These are phyloP conservation scores for Fraxinus platypoda DNA, from an alignment of 305 asterid species.

Conservation along the genomic window DNA sequence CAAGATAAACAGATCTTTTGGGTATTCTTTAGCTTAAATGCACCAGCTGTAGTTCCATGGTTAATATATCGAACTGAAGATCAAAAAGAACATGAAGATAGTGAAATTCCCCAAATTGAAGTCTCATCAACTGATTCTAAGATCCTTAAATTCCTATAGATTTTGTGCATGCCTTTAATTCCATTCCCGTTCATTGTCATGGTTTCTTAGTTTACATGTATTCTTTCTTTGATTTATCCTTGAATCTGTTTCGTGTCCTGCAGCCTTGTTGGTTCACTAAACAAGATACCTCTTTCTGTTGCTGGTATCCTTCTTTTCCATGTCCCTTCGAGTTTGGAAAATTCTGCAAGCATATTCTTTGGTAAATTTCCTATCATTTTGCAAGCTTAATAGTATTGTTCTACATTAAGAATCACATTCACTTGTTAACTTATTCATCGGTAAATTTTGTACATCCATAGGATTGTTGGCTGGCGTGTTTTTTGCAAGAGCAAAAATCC, in stretches of 20 bases:
- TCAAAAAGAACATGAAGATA: neutral
- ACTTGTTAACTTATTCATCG: conserved; percentile 13
- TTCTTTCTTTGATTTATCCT: conserved; percentile 34
- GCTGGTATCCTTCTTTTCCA: conserved; percentile 84
- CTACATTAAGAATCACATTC: neutral
- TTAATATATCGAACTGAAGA: neutral
- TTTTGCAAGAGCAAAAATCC: conserved; percentile 86
- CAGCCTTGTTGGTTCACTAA: conserved; percentile 95
- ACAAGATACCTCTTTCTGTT: conserved; percentile 89
- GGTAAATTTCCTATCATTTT: conserved; percentile 41
- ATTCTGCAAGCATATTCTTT: conserved; percentile 77
- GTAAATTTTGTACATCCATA: conserved; percentile 44
- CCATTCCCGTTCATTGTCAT: neutral
- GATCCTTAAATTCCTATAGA: neutral
- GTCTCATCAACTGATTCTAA: neutral
- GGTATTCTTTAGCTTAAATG: neutral
- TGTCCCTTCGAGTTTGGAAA: conserved; percentile 80
- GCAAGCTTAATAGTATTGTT: conserved; percentile 18
- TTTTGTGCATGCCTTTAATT: neutral
- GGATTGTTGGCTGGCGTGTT: conserved; percentile 88
- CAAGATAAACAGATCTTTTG: neutral
- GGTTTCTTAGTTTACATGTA: conserved; percentile 23
- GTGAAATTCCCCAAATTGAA: neutral
- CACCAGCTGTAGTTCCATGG: neutral
- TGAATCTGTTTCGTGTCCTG: conserved; percentile 13